Conservation (phyloP, 2,329 filamentous ascomycete genomes). For the Aspergillus unguis region DNA sequence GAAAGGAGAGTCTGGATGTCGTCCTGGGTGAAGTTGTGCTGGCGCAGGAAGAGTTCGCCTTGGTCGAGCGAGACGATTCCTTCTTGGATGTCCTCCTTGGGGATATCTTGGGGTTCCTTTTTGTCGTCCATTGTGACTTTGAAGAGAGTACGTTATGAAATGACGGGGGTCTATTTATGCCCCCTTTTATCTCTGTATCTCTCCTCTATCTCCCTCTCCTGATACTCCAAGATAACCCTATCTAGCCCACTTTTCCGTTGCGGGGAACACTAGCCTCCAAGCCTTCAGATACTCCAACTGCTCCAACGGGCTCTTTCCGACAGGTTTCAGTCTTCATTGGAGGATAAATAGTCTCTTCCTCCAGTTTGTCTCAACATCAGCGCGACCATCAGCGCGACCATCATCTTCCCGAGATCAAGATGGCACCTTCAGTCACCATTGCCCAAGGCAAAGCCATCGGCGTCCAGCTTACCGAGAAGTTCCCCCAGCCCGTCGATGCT, state of each 20-base stretch:
- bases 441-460: constrained; percentile 32
- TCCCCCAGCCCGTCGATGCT: constrained; percentile 30
- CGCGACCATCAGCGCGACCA: not conserved
- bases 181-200: not conserved
- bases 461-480: constrained; percentile 20
- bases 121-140: not conserved
- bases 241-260: not conserved
- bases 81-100: constrained; percentile 18
- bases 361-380: not conserved
- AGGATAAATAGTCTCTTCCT: constrained; percentile 1
- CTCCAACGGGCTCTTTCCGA: constrained; percentile 7
- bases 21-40: constrained; percentile 45
- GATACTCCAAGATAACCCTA: not conserved
- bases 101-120: not conserved
- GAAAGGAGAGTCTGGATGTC: constrained; percentile 46
- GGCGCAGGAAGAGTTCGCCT: constrained; percentile 48
- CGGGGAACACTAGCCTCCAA: not conserved
- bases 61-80: constrained; percentile 38
- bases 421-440: constrained; percentile 15
- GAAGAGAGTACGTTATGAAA: not conserved
- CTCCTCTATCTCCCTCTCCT: not conserved
- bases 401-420: not conserved
- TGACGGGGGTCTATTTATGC: too few relatives aligned
- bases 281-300: not conserved
- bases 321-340: constrained; percentile 1